Conservation (phyloP, 169 alveolate genomes). For the Plasmodium relictum region DNA sequence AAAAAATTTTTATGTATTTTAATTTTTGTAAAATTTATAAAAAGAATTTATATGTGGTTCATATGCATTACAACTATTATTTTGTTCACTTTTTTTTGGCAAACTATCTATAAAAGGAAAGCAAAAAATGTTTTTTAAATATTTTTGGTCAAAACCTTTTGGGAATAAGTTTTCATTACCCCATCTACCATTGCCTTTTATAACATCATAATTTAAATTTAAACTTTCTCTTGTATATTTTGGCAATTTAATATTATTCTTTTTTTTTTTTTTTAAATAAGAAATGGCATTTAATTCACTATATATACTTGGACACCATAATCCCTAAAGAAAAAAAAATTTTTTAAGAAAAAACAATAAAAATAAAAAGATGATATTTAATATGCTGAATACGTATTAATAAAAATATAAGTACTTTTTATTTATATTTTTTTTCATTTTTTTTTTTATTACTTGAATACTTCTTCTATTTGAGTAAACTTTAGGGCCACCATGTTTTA, state of each 20-base stretch:
- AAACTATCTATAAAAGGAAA: constrained; percentile 82
- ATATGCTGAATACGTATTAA: constrained; percentile 87
- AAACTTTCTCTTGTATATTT: constrained; percentile 89
- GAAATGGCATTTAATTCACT: constrained; percentile 87
- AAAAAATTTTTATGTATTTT: not conserved
- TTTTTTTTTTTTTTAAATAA: constrained; percentile 86
- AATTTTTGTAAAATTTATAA: constrained; percentile 64
- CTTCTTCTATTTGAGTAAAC: constrained; percentile 86
- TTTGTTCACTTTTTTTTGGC: constrained; percentile 17
- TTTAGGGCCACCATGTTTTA: constrained; percentile 86
- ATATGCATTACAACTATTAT: not conserved
- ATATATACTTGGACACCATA: constrained; percentile 89
- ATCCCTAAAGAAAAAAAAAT: constrained; percentile 81
- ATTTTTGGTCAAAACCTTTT: constrained; percentile 91
- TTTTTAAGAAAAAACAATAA: not conserved
- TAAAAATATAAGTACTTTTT: constrained; percentile 79
- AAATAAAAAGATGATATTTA: constrained; percentile 81
- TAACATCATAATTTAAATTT: constrained; percentile 87
- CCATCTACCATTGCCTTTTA: constrained; percentile 92
- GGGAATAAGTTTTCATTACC: constrained; percentile 90
- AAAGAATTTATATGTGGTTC: constrained; percentile 74
- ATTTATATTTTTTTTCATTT: not conserved
- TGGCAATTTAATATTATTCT: constrained; percentile 85
- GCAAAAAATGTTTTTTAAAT: constrained; percentile 86
- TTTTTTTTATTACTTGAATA: constrained; percentile 80